Percentiles rank a stretch among this genome's conserved stretches.
Conservation (phyloP, 169 alveolate genomes). For the Perkinsus marinus region DNA sequence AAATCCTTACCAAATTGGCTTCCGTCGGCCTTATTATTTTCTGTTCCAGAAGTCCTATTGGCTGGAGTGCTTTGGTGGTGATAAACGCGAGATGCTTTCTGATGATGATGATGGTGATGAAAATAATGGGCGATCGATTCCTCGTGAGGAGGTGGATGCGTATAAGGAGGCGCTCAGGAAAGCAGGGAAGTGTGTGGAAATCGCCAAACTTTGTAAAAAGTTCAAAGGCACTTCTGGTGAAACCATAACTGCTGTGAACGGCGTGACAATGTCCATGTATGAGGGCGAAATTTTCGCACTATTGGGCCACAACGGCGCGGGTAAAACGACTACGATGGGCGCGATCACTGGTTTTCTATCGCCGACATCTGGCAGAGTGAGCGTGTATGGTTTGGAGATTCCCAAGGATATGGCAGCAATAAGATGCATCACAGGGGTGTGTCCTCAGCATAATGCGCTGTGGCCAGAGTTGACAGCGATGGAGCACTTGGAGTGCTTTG, state of each 20-base stretch:
- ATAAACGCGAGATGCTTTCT: too few species aligned
- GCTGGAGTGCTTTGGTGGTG: too few species aligned
- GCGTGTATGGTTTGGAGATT: constrained; percentile 13
- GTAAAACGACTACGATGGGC: constrained; percentile 64
- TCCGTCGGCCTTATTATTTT: too few species aligned
- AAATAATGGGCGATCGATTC: too few species aligned
- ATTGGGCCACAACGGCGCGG: constrained; percentile 81
- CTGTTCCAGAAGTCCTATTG: too few species aligned
- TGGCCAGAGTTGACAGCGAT: constrained; percentile 49
- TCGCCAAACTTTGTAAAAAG: constrained; percentile 31
- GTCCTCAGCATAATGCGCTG: constrained; percentile 60
- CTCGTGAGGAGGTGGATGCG: too few species aligned
- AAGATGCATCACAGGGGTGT: constrained; percentile 14
- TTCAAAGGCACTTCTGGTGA: constrained; percentile 19
- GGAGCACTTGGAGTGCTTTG: constrained; percentile 52
- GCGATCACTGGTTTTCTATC: constrained; percentile 47
- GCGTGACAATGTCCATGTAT: constrained; percentile 34
- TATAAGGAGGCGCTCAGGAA: too few species aligned
- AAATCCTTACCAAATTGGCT: too few species aligned
- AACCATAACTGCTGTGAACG: constrained; percentile 30
- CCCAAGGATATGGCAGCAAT: background rate
- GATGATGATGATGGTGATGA: too few species aligned
- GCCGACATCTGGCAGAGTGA: constrained; percentile 44
- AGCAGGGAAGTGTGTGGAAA: too few species aligned
- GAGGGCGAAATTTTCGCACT: constrained; percentile 56